phyloP scores from a whole-genome alignment of 768 basidiomycete genomes.

The Mycena olivaceomarginata region DNA sequence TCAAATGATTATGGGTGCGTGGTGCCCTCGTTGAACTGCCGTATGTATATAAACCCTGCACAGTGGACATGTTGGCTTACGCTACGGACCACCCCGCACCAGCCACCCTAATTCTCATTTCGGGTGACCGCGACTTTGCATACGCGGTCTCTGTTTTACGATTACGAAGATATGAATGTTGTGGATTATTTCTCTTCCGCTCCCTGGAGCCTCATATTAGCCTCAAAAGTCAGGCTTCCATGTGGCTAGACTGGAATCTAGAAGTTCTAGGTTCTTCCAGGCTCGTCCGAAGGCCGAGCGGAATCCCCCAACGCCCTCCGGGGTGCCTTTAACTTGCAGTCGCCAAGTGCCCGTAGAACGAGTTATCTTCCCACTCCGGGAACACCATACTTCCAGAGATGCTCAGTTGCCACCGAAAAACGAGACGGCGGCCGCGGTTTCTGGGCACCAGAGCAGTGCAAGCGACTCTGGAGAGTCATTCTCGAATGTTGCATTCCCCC shows the following conservation, averaged over 20 bases:
- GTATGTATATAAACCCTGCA: neutral
- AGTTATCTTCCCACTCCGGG: slow-evolving; percentile 12
- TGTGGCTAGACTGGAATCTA: slow-evolving; percentile 69
- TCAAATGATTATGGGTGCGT: slow-evolving; percentile 70
- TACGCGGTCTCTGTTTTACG: slow-evolving; percentile 78
- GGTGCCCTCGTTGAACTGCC: neutral
- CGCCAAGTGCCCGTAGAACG: slow-evolving; percentile 3
- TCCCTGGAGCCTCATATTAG: slow-evolving; percentile 61
- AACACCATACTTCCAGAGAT: neutral
- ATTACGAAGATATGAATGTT: slow-evolving; percentile 71
- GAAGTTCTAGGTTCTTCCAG: slow-evolving; percentile 55
- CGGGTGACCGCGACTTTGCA: slow-evolving; percentile 80
- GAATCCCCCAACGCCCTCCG: slow-evolving; percentile 7
- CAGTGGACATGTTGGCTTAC: slow-evolving; percentile 82
- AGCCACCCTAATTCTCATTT: slow-evolving; percentile 76
- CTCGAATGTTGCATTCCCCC: neutral
- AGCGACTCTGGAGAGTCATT: neutral
- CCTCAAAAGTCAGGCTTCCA: slow-evolving; percentile 73
- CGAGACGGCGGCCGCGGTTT: neutral
- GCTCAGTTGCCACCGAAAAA: neutral
- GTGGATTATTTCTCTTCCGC: slow-evolving; percentile 65
- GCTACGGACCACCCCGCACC: slow-evolving; percentile 77
- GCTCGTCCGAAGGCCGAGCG: neutral
- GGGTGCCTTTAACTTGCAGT: slow-evolving; percentile 20
- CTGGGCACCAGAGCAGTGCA: neutral